Base-by-base conservation (phyloP, 441 rosid genomes). In the Populus hybrid region DNA sequence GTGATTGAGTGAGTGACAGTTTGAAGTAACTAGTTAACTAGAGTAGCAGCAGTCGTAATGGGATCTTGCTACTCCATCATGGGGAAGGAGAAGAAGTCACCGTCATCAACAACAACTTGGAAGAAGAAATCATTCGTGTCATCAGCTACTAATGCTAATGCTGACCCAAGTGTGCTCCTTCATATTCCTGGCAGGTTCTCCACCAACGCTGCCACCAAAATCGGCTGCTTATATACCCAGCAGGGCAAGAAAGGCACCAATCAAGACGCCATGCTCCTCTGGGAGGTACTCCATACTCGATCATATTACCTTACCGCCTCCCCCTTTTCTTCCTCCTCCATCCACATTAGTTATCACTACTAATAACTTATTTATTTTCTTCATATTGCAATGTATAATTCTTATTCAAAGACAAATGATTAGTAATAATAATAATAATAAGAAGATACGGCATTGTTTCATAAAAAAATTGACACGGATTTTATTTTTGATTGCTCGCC, bases 221-320 rank as follows among this genome's bases (percentile, higher is more conserved):
- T 81, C 83, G 97, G 98, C 77, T 91, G 91, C 75, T 83, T 96
- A 65, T 94, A 88, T 74, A 94, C 94, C 71, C 97, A 89, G 75
- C 98, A 91, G 76, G 99, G 99, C 80, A 94, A 85, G 90, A 96
- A 96, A 85, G 99, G 99, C 19, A 90, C 94, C 79, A 96, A 96
- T 84, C 99, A 96, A 85, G 99, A 96, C 81, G 99, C 99, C 73
- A 96, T 96, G 98, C 84, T 96, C 82, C 91, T 92, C 72, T 96
- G 99, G 98, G 99, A 96, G 99, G 98, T 96, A 46, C 57, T 6
- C 12, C 19, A 3, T 46, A 4, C 57, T 46, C 19, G 19, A 12
- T 46, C 18, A 46, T 79, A 79, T 91, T 64, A 5, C 21, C 16
- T 10, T 40, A 40, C 50, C 50, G 4, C 50, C 50, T 40, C 16